phyloP scores from a whole-genome alignment of 2,329 filamentous ascomycete species.

The Penicillium sp. region DNA sequence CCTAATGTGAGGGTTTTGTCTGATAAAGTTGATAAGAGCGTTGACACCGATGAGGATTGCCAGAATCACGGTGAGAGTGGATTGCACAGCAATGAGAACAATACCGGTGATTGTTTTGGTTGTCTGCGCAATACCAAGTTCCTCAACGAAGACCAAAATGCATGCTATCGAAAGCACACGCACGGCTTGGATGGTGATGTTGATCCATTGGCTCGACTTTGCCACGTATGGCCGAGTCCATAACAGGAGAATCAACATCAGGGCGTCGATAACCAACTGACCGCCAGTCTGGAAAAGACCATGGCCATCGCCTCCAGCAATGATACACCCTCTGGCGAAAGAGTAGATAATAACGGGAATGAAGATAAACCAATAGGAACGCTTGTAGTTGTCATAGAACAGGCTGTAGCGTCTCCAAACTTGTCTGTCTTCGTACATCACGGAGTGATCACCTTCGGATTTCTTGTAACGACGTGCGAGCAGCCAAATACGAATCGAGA shows the following conservation, averaged over 20 bases:
- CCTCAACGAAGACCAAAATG: slow-evolving; percentile 88
- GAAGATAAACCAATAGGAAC: slow-evolving; percentile 96
- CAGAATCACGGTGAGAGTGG: slow-evolving; percentile 73
- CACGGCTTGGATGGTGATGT: slow-evolving; percentile 84
- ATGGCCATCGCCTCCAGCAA: slow-evolving; percentile 80
- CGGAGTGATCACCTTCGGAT: slow-evolving; percentile 66
- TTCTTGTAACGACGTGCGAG: slow-evolving; percentile 72
- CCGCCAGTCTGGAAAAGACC: slow-evolving; percentile 76
- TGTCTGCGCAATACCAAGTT: slow-evolving; percentile 83
- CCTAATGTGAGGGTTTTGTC: slow-evolving; percentile 85
- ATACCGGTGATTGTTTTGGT: slow-evolving; percentile 92
- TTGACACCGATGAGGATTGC: slow-evolving; percentile 88
- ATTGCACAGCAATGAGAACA: slow-evolving; percentile 89
- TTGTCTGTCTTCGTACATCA: slow-evolving; percentile 81
- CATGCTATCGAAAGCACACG: slow-evolving; percentile 84
- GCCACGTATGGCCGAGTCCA: slow-evolving; percentile 85
- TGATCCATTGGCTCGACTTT: slow-evolving; percentile 86
- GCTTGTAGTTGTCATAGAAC: slow-evolving; percentile 95
- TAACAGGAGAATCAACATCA: slow-evolving; percentile 74
- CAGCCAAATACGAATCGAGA: slow-evolving; percentile 76
- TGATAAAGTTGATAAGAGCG: slow-evolving; percentile 74
- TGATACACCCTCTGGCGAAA: slow-evolving; percentile 80
- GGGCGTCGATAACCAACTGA: slow-evolving; percentile 73
- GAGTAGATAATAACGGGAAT: slow-evolving; percentile 85
- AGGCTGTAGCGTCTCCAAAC: slow-evolving; percentile 94